These are phyloP conservation scores for Agastache rugosa DNA, from an alignment of 257 asterid genomes.

Conservation along the genomic window DNA sequence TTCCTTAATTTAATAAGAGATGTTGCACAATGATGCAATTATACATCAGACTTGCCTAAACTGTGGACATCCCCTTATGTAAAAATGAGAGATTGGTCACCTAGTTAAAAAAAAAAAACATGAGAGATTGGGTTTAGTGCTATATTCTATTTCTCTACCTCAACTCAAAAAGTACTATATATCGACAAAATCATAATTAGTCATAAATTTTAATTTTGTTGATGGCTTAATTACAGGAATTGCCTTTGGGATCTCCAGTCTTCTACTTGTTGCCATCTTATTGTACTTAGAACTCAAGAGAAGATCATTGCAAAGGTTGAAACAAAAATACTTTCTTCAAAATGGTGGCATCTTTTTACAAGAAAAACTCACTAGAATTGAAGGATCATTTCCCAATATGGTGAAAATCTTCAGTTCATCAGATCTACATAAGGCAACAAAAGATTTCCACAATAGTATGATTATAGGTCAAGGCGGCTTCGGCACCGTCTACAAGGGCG, in stretches of 20 bases:
- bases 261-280: not conserved
- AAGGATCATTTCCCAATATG: not conserved
- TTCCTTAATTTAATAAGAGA: too few relatives aligned
- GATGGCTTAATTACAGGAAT: too few relatives aligned
- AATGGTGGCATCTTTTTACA: constrained; percentile 34
- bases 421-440: constrained; percentile 31
- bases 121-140: too few relatives aligned
- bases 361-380: constrained; percentile 18
- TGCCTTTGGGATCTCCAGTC: not conserved
- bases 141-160: too few relatives aligned
- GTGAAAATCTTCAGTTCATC: constrained; percentile 22
- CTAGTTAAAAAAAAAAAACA: too few relatives aligned
- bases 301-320: not conserved
- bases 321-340: constrained; percentile 1
- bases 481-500: constrained; percentile 39
- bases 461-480: constrained; percentile 40
- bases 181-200: too few relatives aligned
- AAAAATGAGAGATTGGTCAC: too few relatives aligned
- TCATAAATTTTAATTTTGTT: too few relatives aligned
- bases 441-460: constrained; percentile 21
- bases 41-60: too few relatives aligned
- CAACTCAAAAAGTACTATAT: too few relatives aligned
- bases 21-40: too few relatives aligned
- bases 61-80: too few relatives aligned
- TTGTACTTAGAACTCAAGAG: constrained; percentile 24